phyloP scores from a whole-genome alignment of 139 green algal species.

The Chlamydomonas sp. region DNA sequence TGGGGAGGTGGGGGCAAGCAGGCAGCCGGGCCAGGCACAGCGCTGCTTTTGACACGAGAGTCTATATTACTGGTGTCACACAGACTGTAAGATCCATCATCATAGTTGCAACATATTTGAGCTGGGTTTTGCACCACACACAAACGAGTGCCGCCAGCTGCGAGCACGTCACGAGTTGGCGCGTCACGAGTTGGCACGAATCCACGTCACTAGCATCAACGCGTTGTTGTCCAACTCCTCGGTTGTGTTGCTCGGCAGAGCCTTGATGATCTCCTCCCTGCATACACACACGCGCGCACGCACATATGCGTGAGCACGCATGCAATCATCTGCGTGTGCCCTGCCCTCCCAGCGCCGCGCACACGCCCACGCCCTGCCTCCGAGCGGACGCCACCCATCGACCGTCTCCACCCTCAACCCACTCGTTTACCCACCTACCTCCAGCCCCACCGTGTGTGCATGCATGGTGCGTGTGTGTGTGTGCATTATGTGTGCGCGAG shows the following conservation, averaged over 20 bases:
- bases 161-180: no score
- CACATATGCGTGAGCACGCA: background rate
- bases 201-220: constrained; percentile 63
- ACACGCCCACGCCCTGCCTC: background rate
- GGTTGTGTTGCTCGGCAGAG: constrained; percentile 70
- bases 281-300: background rate
- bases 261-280: constrained; percentile 76
- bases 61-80: no score
- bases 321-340: background rate
- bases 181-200: constrained; percentile 17
- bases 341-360: background rate
- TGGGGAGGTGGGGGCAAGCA: no score
- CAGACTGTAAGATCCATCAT: no score
- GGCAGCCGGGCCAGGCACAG: no score
- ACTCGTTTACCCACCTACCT: background rate
- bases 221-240: constrained; percentile 94
- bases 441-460: background rate
- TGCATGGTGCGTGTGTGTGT: background rate
- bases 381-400: background rate
- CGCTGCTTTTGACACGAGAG: no score
- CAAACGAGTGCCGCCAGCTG: no score
- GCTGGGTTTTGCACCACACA: no score
- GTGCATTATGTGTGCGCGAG: no score
- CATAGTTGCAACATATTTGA: no score
- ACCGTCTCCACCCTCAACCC: background rate